phyloP scores from a whole-genome alignment of 768 basidiomycete species.

The Tulasnella sp. region DNA sequence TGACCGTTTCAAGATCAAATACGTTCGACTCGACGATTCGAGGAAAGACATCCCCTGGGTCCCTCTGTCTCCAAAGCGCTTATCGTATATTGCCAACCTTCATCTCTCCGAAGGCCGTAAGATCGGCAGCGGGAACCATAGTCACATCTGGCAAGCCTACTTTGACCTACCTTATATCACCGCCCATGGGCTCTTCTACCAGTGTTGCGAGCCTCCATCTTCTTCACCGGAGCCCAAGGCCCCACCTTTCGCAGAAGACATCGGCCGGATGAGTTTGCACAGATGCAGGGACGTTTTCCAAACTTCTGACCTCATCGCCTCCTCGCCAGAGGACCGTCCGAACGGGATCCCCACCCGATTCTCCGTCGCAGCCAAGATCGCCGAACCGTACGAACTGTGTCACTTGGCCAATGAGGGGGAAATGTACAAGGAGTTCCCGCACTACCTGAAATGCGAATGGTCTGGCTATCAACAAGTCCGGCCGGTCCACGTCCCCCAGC shows the following conservation, averaged over 20 bases:
- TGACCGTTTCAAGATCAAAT: background rate
- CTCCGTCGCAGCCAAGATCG: background rate
- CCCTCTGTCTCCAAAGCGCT: background rate
- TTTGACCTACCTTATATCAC: background rate
- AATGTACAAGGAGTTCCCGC: background rate
- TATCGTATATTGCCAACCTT: background rate
- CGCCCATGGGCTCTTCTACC: background rate
- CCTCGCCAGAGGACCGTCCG: background rate
- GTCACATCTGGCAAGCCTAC: background rate
- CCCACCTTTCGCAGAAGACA: background rate
- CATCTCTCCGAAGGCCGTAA: background rate
- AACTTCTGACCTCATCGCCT: background rate
- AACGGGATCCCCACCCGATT: background rate
- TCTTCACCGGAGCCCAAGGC: background rate
- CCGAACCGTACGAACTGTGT: background rate
- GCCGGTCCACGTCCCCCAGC: background rate
- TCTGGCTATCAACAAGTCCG: background rate
- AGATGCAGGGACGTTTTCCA: no score
- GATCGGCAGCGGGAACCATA: background rate
- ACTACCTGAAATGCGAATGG: background rate
- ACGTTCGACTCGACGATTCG: background rate
- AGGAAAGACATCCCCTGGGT: background rate
- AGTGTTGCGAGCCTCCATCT: background rate
- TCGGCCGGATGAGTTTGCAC: no score
- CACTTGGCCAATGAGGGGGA: background rate